Percentiles rank a stretch among this genome's conserved stretches.
These are phyloP conservation scores for Mercurialis annua DNA, from an alignment of 345 rosid species.

Conservation along the genomic window DNA sequence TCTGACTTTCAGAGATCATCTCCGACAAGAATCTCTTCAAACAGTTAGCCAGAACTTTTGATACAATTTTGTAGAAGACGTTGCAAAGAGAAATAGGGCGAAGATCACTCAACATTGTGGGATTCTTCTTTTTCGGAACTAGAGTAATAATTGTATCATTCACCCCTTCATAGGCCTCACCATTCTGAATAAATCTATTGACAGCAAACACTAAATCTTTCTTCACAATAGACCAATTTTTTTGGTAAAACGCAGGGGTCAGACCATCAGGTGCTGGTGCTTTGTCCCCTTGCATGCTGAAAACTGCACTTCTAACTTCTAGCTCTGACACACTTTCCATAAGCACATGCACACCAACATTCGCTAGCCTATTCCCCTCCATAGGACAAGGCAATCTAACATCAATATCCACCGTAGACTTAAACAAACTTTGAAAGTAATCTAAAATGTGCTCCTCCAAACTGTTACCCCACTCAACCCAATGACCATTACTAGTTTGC, in stretches of 20 bases:
- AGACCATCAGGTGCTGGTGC: neutral
- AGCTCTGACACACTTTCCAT: no score
- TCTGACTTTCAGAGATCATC: neutral
- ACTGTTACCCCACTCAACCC: no score
- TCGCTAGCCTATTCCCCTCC: no score
- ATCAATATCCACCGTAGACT: no score
- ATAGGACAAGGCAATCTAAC: no score
- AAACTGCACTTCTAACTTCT: neutral
- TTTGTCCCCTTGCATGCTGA: neutral
- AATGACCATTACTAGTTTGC: no score
- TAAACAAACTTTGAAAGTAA: no score
- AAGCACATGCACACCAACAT: no score
- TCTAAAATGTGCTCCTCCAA: no score
- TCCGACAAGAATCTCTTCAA: neutral
- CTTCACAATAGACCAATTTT: neutral
- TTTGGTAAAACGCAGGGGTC: neutral
- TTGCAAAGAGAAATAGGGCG: neutral
- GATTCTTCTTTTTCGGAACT: neutral
- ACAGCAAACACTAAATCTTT: neutral
- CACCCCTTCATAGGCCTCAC: no score
- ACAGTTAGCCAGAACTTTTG: neutral
- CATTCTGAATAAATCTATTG: neutral
- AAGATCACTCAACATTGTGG: neutral
- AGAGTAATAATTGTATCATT: neutral
- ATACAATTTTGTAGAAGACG: no score